Conservation (phyloP, 441 rosid species). For the Corymbia citriodora region DNA sequence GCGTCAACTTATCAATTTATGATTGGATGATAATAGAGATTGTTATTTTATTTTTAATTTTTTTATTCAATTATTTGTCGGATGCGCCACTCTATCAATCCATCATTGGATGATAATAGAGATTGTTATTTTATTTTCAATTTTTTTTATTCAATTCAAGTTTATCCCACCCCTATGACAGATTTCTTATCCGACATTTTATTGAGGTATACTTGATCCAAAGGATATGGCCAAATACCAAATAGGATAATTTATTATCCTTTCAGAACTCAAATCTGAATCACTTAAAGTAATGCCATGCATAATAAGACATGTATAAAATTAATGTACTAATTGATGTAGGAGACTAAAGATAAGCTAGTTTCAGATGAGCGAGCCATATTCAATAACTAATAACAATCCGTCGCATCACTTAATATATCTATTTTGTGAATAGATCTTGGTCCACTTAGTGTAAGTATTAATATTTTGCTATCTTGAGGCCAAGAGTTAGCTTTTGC, state of each 20-base stretch:
- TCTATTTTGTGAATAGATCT: neutral
- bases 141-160: neutral
- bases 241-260: neutral
- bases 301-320: neutral
- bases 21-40: neutral
- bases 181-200: neutral
- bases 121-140: neutral
- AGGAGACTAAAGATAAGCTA: rapidly evolving
- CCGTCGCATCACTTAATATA: neutral
- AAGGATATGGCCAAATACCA: neutral
- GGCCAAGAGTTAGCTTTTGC: rapidly evolving
- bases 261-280: neutral
- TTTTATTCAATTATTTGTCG: too few species aligned
- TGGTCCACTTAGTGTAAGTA: neutral
- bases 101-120: neutral
- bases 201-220: rapidly evolving
- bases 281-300: neutral
- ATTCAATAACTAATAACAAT: neutral
- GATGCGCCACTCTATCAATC: neutral
- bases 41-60: neutral
- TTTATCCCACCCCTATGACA: neutral
- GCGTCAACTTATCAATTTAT: neutral
- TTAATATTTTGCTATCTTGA: neutral
- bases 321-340: neutral
- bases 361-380: neutral